A percentile compares a stretch with the other conserved stretches of the same genome.
Evolutionary conservation across 371 early-diverging fungal species (phyloP).

Genomic region (Mortierella sp.): DNA sequence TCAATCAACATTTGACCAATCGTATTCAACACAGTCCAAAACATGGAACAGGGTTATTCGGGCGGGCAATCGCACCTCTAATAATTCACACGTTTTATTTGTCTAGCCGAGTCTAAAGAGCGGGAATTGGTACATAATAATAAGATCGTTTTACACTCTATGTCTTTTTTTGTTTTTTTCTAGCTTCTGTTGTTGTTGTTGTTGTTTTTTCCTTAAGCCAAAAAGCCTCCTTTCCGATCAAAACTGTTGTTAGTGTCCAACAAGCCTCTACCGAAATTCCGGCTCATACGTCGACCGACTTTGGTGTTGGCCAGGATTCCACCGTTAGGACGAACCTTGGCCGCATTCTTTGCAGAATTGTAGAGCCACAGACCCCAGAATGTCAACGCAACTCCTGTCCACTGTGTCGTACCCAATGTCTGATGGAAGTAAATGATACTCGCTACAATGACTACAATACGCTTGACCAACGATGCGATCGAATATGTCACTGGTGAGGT

Average conservation of each 20-base stretch:
- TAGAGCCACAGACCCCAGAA: constrained; percentile 91
- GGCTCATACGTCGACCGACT: constrained; percentile 36
- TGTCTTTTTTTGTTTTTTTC: neutral
- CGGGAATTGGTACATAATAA: neutral
- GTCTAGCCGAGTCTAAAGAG: neutral
- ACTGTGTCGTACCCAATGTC: constrained; percentile 72
- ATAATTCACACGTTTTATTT: neutral
- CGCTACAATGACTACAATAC: constrained; percentile 91
- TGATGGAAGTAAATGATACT: constrained; percentile 90
- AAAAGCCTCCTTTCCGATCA: constrained; percentile 24
- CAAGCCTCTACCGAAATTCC: constrained; percentile 41
- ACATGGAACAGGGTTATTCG: neutral
- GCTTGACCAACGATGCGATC: constrained; percentile 88
- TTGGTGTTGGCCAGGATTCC: constrained; percentile 40
- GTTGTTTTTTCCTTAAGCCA: constrained; percentile 13
- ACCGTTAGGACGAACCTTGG: constrained; percentile 34
- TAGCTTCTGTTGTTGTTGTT: neutral
- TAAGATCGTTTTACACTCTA: too few species aligned
- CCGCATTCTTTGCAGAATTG: constrained; percentile 76
- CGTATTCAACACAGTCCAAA: too few species aligned
- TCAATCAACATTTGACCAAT: too few species aligned
- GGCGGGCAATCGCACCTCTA: neutral
- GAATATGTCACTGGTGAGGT: constrained; percentile 92
- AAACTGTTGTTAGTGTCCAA: too few species aligned
- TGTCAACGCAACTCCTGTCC: constrained; percentile 82